Conservation (phyloP, 1,284 basidiomycete species). For the Papiliotrema nemorosa region DNA sequence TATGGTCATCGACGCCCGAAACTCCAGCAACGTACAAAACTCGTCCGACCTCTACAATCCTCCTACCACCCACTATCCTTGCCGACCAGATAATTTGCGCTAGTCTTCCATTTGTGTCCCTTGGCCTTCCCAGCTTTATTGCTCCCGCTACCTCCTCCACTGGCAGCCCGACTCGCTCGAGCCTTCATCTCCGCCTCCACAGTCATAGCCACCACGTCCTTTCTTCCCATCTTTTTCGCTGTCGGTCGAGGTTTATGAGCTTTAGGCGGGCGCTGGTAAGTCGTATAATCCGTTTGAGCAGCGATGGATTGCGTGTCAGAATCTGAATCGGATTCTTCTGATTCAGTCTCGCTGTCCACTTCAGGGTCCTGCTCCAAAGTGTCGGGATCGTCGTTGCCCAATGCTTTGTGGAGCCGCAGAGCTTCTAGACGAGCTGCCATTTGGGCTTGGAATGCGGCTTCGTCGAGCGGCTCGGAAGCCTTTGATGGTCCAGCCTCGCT, state of each 20-base stretch:
- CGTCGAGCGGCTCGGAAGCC: slow-evolving; percentile 21
- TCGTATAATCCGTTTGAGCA: slow-evolving; percentile 39
- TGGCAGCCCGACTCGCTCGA: slow-evolving; percentile 35
- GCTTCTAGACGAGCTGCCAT: slow-evolving; percentile 32
- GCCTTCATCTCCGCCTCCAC: slow-evolving; percentile 64
- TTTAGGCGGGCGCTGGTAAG: slow-evolving; percentile 24
- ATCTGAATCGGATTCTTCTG: slow-evolving; percentile 5
- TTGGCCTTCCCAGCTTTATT: slow-evolving; percentile 67
- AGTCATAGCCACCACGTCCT: slow-evolving; percentile 58
- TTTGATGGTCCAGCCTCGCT: neutral
- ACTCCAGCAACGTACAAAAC: neutral
- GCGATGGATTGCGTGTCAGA: slow-evolving; percentile 25
- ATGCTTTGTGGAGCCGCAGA: slow-evolving; percentile 37
- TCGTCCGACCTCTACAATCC: too few relatives aligned
- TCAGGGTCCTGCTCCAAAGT: neutral
- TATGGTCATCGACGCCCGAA: too few relatives aligned
- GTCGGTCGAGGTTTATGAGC: slow-evolving; percentile 6
- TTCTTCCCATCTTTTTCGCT: slow-evolving; percentile 23
- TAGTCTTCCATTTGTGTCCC: slow-evolving; percentile 81
- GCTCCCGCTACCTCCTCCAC: slow-evolving; percentile 59
- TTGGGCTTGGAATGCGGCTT: slow-evolving; percentile 23
- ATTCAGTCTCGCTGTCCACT: neutral
- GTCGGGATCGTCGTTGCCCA: slow-evolving; percentile 36
- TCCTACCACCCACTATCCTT: slow-evolving; percentile 51
- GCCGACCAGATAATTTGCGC: slow-evolving; percentile 63